phyloP scores from a whole-genome alignment of 768 basidiomycete genomes.

The Boletellus emodensis region DNA sequence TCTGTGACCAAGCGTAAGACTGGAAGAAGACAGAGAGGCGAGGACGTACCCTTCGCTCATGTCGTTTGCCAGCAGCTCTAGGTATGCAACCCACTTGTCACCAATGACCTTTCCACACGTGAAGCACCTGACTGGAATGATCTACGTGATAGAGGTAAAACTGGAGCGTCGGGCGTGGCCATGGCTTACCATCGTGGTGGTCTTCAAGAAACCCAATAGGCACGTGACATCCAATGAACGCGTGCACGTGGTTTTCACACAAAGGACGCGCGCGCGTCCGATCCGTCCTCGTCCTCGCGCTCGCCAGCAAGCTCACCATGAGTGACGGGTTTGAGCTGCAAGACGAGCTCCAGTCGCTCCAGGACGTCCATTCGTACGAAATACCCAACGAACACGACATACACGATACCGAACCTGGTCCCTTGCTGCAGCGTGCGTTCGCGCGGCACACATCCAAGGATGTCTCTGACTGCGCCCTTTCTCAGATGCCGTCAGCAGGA shows the following conservation, averaged over 20 bases:
- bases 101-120: slow-evolving; percentile 97
- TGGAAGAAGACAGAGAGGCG: neutral
- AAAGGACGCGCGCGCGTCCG: slow-evolving; percentile 9
- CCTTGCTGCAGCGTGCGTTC: slow-evolving; percentile 55
- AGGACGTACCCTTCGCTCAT: slow-evolving; percentile 80
- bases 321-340: slow-evolving; percentile 63
- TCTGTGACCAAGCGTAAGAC: slow-evolving; percentile 36
- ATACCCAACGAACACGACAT: slow-evolving; percentile 69
- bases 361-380: slow-evolving; percentile 57
- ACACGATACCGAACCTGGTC: slow-evolving; percentile 47
- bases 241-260: slow-evolving; percentile 26
- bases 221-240: slow-evolving; percentile 5
- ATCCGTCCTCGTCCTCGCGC: neutral
- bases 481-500: slow-evolving; percentile 74
- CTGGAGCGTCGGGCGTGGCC: neutral
- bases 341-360: slow-evolving; percentile 67
- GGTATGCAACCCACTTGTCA: slow-evolving; percentile 90
- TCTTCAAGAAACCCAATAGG: neutral
- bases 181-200: slow-evolving; percentile 25
- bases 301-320: slow-evolving; percentile 28
- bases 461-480: slow-evolving; percentile 10
- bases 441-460: neutral
- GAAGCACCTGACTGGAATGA: slow-evolving; percentile 94
- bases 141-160: slow-evolving; percentile 44
- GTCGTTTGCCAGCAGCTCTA: slow-evolving; percentile 75